Percentiles rank a stretch among this genome's conserved stretches.
Conservation (phyloP, 495 filamentous ascomycete genomes). For the Astrothelium macrocarpum region DNA sequence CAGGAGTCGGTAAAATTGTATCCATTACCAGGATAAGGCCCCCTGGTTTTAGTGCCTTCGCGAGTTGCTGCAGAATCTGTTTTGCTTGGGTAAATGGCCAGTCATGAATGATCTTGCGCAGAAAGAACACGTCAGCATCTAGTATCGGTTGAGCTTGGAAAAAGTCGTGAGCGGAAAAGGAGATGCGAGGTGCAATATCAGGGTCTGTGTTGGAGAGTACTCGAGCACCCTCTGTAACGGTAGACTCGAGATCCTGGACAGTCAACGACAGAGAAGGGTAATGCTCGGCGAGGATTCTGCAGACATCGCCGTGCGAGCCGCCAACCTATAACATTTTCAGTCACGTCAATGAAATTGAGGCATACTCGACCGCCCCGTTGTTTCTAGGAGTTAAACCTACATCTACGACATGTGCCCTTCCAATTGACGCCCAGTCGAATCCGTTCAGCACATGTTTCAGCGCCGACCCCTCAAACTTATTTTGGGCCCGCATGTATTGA, state of each 20-base stretch:
- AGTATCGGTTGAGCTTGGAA: conserved; percentile 33
- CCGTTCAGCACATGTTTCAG: background rate
- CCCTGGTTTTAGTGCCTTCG: conserved; percentile 44
- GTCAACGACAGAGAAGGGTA: background rate
- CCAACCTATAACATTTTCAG: background rate
- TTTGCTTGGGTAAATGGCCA: conserved; percentile 47
- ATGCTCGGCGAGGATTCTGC: background rate
- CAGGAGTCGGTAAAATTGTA: conserved; percentile 32
- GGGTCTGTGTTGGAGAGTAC: background rate
- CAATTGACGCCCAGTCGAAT: conserved; percentile 6
- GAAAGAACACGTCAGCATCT: conserved; percentile 35
- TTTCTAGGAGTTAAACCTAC: background rate
- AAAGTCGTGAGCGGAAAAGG: conserved; percentile 35
- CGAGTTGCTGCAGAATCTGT: conserved; percentile 41
- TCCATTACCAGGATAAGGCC: conserved; percentile 42
- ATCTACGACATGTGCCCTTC: conserved; percentile 4
- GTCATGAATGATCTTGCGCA: conserved; percentile 18
- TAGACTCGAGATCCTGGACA: background rate
- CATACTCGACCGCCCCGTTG: background rate
- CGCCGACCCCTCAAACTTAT: background rate
- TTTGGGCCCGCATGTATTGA: conserved; percentile 35
- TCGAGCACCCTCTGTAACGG: background rate
- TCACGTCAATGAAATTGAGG: background rate
- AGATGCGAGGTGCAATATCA: conserved; percentile 14
- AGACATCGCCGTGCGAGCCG: conserved; percentile 6